Conservation (phyloP, 2,329 filamentous ascomycete genomes). For the Basipetospora sp. region DNA sequence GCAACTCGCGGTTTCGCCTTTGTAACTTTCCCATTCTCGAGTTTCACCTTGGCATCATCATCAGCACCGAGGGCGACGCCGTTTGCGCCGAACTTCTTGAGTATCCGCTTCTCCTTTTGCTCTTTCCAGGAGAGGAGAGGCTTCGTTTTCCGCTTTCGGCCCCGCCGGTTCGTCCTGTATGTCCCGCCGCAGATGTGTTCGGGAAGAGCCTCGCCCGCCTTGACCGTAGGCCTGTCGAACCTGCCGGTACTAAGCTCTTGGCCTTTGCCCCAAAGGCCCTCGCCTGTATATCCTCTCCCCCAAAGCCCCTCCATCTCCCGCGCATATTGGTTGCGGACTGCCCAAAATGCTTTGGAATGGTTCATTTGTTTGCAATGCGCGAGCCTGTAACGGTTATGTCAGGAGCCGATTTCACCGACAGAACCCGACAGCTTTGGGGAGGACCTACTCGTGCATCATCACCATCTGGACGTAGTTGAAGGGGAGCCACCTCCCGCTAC, state of each 20-base stretch:
- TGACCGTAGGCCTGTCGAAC: slow-evolving; percentile 40
- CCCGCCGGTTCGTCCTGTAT: slow-evolving; percentile 43
- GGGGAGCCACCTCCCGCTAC: slow-evolving; percentile 56
- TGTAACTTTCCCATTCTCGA: slow-evolving; percentile 51
- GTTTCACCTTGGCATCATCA: slow-evolving; percentile 45
- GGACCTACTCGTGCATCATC: slow-evolving; percentile 67
- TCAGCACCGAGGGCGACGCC: slow-evolving; percentile 60
- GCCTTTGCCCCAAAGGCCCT: slow-evolving; percentile 71
- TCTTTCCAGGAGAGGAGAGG: slow-evolving; percentile 50
- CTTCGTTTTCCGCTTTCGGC: slow-evolving; percentile 40
- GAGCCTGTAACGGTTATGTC: no score
- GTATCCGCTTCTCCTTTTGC: slow-evolving; percentile 54
- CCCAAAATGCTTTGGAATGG: slow-evolving; percentile 69
- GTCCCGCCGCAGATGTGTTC: slow-evolving; percentile 72
- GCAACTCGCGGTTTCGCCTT: slow-evolving; percentile 59
- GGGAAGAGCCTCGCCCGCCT: slow-evolving; percentile 42
- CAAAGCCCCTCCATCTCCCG: slow-evolving; percentile 57
- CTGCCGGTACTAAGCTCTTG: slow-evolving; percentile 44
- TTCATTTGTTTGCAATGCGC: slow-evolving; percentile 90
- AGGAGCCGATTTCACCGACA: no score
- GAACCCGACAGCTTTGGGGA: no score
- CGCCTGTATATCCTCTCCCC: slow-evolving; percentile 56
- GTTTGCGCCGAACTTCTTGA: slow-evolving; percentile 62
- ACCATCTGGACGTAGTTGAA: slow-evolving; percentile 83
- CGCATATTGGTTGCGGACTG: slow-evolving; percentile 58